Percentiles rank a stretch among this genome's conserved stretches.
These are phyloP conservation scores for Tetradesmus obliquus DNA, from an alignment of 139 green algal genomes.

Conservation along the genomic window DNA sequence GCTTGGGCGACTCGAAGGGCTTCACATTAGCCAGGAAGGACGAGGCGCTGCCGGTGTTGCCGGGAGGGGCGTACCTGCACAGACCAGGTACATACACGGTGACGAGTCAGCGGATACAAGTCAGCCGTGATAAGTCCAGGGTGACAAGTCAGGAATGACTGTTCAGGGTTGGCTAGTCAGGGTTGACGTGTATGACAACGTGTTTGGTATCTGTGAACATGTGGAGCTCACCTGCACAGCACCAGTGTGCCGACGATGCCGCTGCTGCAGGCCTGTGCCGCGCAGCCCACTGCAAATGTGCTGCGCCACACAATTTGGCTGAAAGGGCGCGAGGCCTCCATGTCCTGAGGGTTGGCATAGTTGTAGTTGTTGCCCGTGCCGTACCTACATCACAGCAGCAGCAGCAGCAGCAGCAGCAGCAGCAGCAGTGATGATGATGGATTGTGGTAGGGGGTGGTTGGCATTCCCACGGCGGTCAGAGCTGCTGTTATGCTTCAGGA, in stretches of 20 bases:
- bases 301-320: not conserved
- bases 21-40: not conserved
- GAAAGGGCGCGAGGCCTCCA: not conserved
- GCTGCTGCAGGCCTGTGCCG: not conserved
- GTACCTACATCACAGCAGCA: not conserved
- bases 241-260: not conserved
- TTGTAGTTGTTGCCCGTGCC: not conserved
- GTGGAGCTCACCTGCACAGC: not conserved
- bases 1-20: not conserved
- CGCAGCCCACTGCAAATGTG: not conserved
- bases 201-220: too few species aligned
- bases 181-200: too few species aligned
- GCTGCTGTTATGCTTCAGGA: too few species aligned
- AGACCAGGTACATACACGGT: not conserved
- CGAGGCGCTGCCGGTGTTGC: not conserved
- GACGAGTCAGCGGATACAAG: too few species aligned
- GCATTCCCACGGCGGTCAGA: too few species aligned
- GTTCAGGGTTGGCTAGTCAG: not conserved
- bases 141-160: not conserved
- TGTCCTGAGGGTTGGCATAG: not conserved
- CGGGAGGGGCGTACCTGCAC: not conserved
- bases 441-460: too few species aligned
- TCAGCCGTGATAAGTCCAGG: not conserved
- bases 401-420: not conserved
- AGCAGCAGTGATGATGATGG: too few species aligned